Evolutionary conservation across 192 early-diverging fungal genomes (phyloP), one percentile per base, ranked within the genome.

Genomic region (Mortierella alpina): DNA sequence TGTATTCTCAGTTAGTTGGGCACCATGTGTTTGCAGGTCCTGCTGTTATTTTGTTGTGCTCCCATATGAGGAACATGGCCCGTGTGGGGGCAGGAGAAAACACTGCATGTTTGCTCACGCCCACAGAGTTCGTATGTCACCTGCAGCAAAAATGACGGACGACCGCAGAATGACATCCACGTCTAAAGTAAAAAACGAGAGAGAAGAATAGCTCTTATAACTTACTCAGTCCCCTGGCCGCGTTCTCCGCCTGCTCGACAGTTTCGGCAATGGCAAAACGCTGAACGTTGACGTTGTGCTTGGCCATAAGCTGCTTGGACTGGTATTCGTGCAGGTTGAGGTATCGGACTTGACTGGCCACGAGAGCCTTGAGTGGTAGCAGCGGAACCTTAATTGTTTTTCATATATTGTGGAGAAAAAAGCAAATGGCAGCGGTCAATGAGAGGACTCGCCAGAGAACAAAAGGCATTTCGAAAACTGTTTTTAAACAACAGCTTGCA

Each of bases 251-350:
- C 12, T 80, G 76, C 8, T 80, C 76, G 7, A 72, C 46, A 7
- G 76, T 50, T 41, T 80, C 76, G 15, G 67, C 68, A 57, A 80
- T 68, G 11, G 64, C 63, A 42, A 80, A 80, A 7, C 76, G 76
- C 41, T 80, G 76, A 46, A 80, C 70, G 31, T 80, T 80, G 22
- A 80, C 42, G 45, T 72, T 80, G 31, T 80, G 64, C 39, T 80
- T 80, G 17, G 70, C 63, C 69, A 80, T 80, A 50, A 80, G 41
- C 8, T 80, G 69, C 56, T 80, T 80, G 44, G 76, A 66, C 63
- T 80, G 76, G 53, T 80, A 80, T 52, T 80, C 76, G 46, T 80
- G 76, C 46, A 80, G 40, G 70, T 80, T 72, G 46, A 80, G 22
- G 59, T 68, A 56, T 9, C 76, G 76, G 40, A 80, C 69, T 48